Evolutionary conservation across 805 yeast genomes (phyloP), one percentile per base, ranked within the genome.

Genomic region (Saturnispora kantuleensis): DNA sequence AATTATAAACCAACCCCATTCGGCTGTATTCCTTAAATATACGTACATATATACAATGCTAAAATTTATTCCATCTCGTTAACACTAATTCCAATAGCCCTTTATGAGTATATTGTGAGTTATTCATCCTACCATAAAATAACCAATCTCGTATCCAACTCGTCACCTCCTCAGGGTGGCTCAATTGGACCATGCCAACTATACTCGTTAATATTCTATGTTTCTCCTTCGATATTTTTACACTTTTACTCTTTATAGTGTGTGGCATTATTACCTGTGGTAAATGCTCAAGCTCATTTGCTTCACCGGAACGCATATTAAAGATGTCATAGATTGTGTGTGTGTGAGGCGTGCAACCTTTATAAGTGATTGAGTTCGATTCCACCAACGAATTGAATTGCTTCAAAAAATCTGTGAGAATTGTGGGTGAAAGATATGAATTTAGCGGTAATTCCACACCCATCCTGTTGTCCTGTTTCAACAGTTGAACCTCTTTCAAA

Each of bases 1-100:
- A 50, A 65, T 31, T 79, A 83, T 82, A 55, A 56, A 17, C 75
- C 81, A 0, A 68, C 60, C 45, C 81, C 84, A 1, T 77, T 78
- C 59, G 84, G 84, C 5, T 21, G 36, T 29, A 31, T 34, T 35
- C 11, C 35, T 29, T 7, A 36, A 26, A 5, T 21, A 41, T 18
- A 29, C 30, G 10, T n/a, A 31, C 21, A 26, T 38, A 33, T 31
- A 38, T 40, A 13, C 10, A 26, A 15, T 12, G 18, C 30, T 41
- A 37, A 29, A 38, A 41, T 32, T 34, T 32, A 15, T 41, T 32
- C 34, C 35, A 35, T 41, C 39, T 51, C 49, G 34, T 41, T 29
- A 29, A 50, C 16, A 45, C 48, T 6, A 59, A 12, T 30, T 59
- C 62, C 10, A 45, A 21, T 34, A 61, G 39, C 2, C 66, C 66